Percentiles rank a stretch among this genome's conserved stretches.
Evolutionary conservation across 345 rosid genomes (phyloP).

Genomic region (Stellera chamaejasme): DNA sequence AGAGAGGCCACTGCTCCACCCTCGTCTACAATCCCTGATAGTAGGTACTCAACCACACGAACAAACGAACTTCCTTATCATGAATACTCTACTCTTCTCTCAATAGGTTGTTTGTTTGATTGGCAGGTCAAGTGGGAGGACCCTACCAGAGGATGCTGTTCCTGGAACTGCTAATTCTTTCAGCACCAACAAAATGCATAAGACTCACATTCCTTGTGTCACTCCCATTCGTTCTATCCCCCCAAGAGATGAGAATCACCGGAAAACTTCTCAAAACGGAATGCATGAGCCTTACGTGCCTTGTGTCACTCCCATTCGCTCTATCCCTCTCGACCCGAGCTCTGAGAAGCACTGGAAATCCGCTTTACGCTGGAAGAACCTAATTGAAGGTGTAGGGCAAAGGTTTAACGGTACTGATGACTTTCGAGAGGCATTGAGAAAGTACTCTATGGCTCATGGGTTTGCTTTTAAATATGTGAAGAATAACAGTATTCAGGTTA

Average conservation of each 20-base stretch:
- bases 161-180: no score
- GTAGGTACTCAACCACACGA: constrained; percentile 40
- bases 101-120: no score
- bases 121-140: no score
- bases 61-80: background rate
- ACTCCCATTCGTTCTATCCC: no score
- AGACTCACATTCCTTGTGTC: background rate
- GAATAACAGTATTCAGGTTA: constrained; percentile 40
- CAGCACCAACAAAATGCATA: background rate
- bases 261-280: constrained; percentile 2
- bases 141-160: no score
- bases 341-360: constrained; percentile 41
- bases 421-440: constrained; percentile 45
- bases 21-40: constrained; percentile 73
- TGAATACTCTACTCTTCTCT: constrained; percentile 12
- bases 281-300: constrained; percentile 11
- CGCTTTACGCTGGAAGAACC: constrained; percentile 35
- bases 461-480: constrained; percentile 43
- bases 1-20: constrained; percentile 51
- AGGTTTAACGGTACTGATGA: constrained; percentile 40
- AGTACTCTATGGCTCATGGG: constrained; percentile 44
- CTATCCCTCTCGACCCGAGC: constrained; percentile 21
- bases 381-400: constrained; percentile 48
- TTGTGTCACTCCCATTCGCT: constrained; percentile 33
- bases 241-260: background rate